Base-by-base conservation (phyloP, 345 rosid genomes). In the Pugionium cornutum region DNA sequence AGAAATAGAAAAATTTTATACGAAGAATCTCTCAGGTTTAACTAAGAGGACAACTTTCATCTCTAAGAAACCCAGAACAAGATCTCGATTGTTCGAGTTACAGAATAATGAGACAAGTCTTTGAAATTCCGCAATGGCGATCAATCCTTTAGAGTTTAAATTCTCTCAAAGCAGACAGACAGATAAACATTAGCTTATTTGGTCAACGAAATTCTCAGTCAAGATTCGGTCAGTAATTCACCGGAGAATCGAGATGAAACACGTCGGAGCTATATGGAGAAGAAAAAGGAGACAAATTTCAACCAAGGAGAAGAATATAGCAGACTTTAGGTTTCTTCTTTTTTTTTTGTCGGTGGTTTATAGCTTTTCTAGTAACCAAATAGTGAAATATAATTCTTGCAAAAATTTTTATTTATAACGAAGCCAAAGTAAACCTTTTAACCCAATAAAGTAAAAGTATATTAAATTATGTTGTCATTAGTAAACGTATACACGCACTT, bases 311-410 rank as follows among this genome's bases (percentile, higher is more conserved):
- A 36, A 6, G 1, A 40, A 56, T 40, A 5, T 3, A 9, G 49
- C 60, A 39, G 66, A 64, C 59, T 57, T 64, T 64, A 25, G 48
- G 29, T 39, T 66, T 64, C 31, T 41, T 6, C 41, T 26, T 56
- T 43, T 34, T 40, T 40, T 40, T 72, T 72, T 46, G 72, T 72
- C 76, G 72, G 72, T 50, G 3, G 58, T 72, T 60, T 71, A 32
- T 64, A 56, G 30, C 45, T 45, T 40, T 43, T 9, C 18, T 5
- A 4, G 0, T 51, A 37, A 29, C 10, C 48, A 39, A 30, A 55
- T 7, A 54, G 25, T 45, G 41, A 60, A 1, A 60, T 35, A 4
- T 7, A 37, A 27, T 57, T 57, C 36, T 10, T 9, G 2, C 44
- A 36, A 9, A 51, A 45, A 7, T 61, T 44, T 30, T 45, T 1